phyloP scores from a whole-genome alignment of 352 stramenopile species.

The Pythium periplocum region DNA sequence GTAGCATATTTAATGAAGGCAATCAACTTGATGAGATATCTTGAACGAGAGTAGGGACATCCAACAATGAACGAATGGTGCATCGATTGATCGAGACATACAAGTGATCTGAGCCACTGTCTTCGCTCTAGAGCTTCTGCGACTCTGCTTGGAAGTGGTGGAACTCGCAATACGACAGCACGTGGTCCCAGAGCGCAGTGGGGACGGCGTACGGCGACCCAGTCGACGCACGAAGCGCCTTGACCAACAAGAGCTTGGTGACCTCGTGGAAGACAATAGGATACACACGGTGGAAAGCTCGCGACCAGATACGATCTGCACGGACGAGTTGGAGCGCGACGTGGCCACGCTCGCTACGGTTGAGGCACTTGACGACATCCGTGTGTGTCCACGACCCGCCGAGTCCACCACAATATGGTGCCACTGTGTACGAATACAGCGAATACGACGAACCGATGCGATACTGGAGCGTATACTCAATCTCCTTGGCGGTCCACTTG shows the following conservation, averaged over 20 bases:
- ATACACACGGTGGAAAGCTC: conserved; percentile 9
- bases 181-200: conserved; percentile 12
- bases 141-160: conserved; percentile 8
- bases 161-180: conserved; percentile 17
- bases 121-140: neutral
- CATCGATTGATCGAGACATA: too few relatives aligned
- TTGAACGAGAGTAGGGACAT: neutral
- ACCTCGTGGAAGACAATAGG: conserved; percentile 10
- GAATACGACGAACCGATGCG: conserved; percentile 23
- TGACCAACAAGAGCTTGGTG: conserved; percentile 12
- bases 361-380: conserved; percentile 19
- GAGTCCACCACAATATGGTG: conserved; percentile 27
- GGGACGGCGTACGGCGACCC: conserved; percentile 4
- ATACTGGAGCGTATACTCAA: conserved; percentile 55
- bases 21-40: neutral
- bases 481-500: conserved; percentile 30
- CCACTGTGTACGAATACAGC: conserved; percentile 49
- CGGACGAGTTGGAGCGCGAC: conserved; percentile 6
- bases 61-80: too few relatives aligned
- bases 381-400: conserved; percentile 51
- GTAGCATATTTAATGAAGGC: neutral
- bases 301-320: conserved; percentile 9
- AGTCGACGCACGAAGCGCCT: neutral
- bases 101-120: too few relatives aligned
- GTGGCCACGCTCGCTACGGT: conserved; percentile 8